Evolutionary conservation across 106 monocot species (phyloP), one percentile per base, ranked within the genome.

Genomic region (Dioscorea zingiberensis): DNA sequence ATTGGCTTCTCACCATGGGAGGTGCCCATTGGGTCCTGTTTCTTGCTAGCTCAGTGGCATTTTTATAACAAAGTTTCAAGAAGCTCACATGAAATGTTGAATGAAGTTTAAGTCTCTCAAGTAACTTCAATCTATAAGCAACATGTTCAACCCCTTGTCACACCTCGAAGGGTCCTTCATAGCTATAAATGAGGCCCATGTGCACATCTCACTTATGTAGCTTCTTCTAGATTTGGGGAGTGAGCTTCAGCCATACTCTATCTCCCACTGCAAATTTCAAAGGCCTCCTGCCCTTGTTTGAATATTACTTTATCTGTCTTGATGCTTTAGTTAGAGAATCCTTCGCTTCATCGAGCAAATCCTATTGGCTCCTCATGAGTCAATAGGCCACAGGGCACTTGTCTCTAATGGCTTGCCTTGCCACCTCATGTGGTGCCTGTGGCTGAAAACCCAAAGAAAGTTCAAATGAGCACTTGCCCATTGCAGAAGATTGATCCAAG

Each of bases 161-260:
- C 0, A 66, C 19, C 6, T 6, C 13, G 15, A 66, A 53, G 2
- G 27, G 26, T 13, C 66, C 66, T 53, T 66, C 53, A 24, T 27
- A 66, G 2, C 21, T 26, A 1, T 23, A 53, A 2, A 66, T 28
- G 12, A 66, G 9, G 7, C 53, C 24, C 25, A 53, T 51, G 11
- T 54, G 25, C 4, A 18, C 10, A 28, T 3, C 51, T 3, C 53
- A 53, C 18, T 15, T 5, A 16, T 53, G 11, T 13, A 66, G 12
- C 28, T 66, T 51, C 53, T 65, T 65, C 65, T 21, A 49, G 3
- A 65, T 65, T 1, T 47, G 19, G 15, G 48, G 65, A 1, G 47
- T 66, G 7, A 66, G 51, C 16, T 66, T 66, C 14, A 54, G 17
- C 53, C 51, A 18, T 1, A 66, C 28, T 18, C 54, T 27, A 16